These are phyloP conservation scores for Coemansia sp. DNA, from an alignment of 192 early-diverging fungal species.

Conservation along the genomic window DNA sequence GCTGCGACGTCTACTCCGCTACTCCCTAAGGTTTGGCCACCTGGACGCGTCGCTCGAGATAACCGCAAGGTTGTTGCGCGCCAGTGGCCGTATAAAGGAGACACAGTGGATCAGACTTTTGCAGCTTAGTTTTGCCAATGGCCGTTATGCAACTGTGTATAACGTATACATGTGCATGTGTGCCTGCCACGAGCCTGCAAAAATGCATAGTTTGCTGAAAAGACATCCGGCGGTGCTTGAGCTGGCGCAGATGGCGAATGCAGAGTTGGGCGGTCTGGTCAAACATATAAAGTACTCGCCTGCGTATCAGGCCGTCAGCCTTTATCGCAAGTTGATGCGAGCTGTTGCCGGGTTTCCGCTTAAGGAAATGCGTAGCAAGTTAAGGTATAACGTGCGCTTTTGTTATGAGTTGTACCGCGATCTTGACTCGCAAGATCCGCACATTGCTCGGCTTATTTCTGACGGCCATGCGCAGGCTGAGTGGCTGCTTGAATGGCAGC, in stretches of 20 bases:
- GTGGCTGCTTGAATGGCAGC: constrained; percentile 35
- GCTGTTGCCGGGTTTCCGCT: constrained; percentile 16
- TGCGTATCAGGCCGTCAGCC: too few relatives aligned
- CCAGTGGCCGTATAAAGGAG: background rate
- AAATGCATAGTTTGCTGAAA: background rate
- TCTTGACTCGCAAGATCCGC: constrained; percentile 10
- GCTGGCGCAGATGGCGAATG: too few relatives aligned
- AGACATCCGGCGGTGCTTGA: too few relatives aligned
- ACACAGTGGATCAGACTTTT: background rate
- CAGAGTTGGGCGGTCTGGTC: too few relatives aligned
- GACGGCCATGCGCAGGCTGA: constrained; percentile 23
- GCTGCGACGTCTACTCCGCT: background rate
- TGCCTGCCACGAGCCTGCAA: background rate
- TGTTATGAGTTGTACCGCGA: constrained; percentile 45
- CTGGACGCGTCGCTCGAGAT: background rate
- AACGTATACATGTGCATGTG: background rate
- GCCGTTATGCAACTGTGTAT: background rate
- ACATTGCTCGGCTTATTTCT: constrained; percentile 3
- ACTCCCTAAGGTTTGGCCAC: background rate
- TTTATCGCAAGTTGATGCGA: constrained; percentile 27
- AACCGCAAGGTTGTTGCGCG: background rate
- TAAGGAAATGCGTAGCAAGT: constrained; percentile 24
- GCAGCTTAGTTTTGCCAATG: background rate
- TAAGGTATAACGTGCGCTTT: constrained; percentile 35
- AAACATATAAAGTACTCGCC: too few relatives aligned